Percentiles rank a stretch among this genome's conserved stretches.
These are phyloP conservation scores for Saussurea involucrata DNA, from an alignment of 129 eudicot species.

Conservation along the genomic window DNA sequence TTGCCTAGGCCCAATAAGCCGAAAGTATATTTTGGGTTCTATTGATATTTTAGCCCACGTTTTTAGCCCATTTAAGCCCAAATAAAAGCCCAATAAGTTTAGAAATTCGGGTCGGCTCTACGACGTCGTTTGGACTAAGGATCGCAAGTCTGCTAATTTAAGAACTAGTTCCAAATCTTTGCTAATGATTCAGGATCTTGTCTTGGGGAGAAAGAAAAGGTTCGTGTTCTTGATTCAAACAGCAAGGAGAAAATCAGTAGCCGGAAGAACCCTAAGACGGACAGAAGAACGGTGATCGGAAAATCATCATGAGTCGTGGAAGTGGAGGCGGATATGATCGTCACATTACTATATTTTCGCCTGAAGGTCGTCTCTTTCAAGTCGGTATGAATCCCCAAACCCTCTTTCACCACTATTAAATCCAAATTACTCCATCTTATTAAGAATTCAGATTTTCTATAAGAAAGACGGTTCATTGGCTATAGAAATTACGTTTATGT, in stretches of 20 bases:
- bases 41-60: not conserved
- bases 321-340: slow-evolving; percentile 99
- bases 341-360: slow-evolving; percentile 92
- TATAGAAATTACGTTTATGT: not conserved
- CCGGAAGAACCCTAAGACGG: not conserved
- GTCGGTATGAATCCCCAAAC: slow-evolving; percentile 56
- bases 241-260: not conserved
- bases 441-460: not conserved
- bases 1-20: not conserved
- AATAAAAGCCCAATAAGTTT: not conserved
- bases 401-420: not conserved
- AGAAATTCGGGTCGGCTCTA: not conserved
- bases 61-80: not conserved
- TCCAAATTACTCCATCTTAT: not conserved
- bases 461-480: not conserved
- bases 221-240: slow-evolving; percentile 4
- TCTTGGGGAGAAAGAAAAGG: slow-evolving; percentile 42
- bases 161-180: not conserved
- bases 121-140: not conserved
- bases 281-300: slow-evolving; percentile 15
- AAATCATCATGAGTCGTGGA: slow-evolving; percentile 66
- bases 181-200: slow-evolving; percentile 17
- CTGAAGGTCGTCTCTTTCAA: slow-evolving; percentile 99
- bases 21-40: not conserved
- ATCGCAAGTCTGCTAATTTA: not conserved